Conservation (phyloP, 352 stramenopile species). For the Globisporangium irregulare region DNA sequence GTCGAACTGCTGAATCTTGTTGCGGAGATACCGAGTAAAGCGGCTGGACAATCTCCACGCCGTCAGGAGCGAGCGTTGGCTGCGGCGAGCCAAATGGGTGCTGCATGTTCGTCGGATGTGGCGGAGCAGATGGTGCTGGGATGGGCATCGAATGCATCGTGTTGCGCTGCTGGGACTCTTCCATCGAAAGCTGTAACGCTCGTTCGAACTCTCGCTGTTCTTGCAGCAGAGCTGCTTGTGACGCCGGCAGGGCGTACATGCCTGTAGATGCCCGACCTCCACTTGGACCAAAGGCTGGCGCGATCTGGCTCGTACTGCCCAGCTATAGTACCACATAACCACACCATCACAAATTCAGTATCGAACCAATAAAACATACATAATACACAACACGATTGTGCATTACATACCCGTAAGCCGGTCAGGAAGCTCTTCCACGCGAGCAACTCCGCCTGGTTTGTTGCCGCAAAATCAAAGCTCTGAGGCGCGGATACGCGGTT, state of each 20-base stretch:
- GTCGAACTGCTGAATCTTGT: not conserved
- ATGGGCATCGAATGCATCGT: conserved; percentile 5
- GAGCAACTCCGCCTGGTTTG: conserved; percentile 50
- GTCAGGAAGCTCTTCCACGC: conserved; percentile 74
- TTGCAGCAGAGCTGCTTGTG: conserved; percentile 27
- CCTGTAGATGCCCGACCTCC: conserved; percentile 1
- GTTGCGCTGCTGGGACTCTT: conserved; percentile 40
- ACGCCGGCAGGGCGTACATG: conserved; percentile 5
- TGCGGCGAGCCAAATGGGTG: conserved; percentile 30
- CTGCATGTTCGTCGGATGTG: conserved; percentile 19
- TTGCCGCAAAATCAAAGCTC: conserved; percentile 60
- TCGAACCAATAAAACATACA: not conserved
- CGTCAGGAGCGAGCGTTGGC: conserved; percentile 53
- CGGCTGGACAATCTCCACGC: conserved; percentile 79
- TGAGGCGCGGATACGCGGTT: conserved; percentile 62
- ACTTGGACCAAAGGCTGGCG: conserved; percentile 21
- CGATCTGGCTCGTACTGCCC: conserved; percentile 23
- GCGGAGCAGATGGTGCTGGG: conserved; percentile 33
- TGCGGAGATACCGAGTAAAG: conserved; percentile 17
- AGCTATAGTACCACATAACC: conserved; percentile 12
- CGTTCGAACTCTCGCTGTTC: conserved; percentile 60
- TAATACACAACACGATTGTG: not conserved
- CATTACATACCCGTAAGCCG: conserved; percentile 36
- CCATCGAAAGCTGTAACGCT: conserved; percentile 49
- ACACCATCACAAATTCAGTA: not conserved